A percentile compares a stretch with the other conserved stretches of the same genome.
Conservation (phyloP, 2,329 filamentous ascomycete species). For the Pseudocercospora ulei region DNA sequence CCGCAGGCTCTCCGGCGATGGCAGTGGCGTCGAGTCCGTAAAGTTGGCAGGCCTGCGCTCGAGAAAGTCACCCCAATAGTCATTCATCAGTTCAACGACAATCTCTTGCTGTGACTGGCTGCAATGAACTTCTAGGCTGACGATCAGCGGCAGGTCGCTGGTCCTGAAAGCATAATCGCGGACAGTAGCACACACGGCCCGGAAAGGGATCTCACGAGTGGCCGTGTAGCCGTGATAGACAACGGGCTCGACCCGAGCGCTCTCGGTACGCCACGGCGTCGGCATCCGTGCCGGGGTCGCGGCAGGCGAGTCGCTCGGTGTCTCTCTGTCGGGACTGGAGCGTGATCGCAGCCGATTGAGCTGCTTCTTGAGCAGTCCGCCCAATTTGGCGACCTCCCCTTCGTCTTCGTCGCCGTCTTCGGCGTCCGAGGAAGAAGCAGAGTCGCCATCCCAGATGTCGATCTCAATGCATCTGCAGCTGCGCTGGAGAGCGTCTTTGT, state of each 20-base stretch:
- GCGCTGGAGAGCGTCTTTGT: slow-evolving; percentile 58
- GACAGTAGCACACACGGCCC: slow-evolving; percentile 70
- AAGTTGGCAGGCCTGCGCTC: slow-evolving; percentile 48
- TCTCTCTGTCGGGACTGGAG: slow-evolving; percentile 14
- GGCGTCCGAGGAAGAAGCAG: slow-evolving; percentile 35
- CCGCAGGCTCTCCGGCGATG: slow-evolving; percentile 55
- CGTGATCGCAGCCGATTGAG: slow-evolving; percentile 25
- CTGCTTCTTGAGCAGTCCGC: slow-evolving; percentile 27
- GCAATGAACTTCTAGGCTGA: slow-evolving; percentile 87
- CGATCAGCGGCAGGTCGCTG: slow-evolving; percentile 67
- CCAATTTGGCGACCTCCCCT: slow-evolving; percentile 32
- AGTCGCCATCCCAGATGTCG: slow-evolving; percentile 78
- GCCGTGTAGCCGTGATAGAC: slow-evolving; percentile 55
- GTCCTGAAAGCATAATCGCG: slow-evolving; percentile 65
- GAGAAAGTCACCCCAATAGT: slow-evolving; percentile 70
- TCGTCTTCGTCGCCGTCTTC: slow-evolving; percentile 27
- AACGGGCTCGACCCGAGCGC: slow-evolving; percentile 27
- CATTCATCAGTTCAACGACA: slow-evolving; percentile 83
- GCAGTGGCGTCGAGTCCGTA: slow-evolving; percentile 54
- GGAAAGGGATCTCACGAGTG: slow-evolving; percentile 75
- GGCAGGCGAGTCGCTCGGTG: slow-evolving; percentile 13
- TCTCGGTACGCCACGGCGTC: slow-evolving; percentile 27
- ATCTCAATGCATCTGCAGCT: slow-evolving; percentile 89
- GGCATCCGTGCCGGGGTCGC: slow-evolving; percentile 22
- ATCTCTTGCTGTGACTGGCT: slow-evolving; percentile 71